phyloP scores from a whole-genome alignment of 2,329 filamentous ascomycete species.

The Phaeosphaeria sp. region DNA sequence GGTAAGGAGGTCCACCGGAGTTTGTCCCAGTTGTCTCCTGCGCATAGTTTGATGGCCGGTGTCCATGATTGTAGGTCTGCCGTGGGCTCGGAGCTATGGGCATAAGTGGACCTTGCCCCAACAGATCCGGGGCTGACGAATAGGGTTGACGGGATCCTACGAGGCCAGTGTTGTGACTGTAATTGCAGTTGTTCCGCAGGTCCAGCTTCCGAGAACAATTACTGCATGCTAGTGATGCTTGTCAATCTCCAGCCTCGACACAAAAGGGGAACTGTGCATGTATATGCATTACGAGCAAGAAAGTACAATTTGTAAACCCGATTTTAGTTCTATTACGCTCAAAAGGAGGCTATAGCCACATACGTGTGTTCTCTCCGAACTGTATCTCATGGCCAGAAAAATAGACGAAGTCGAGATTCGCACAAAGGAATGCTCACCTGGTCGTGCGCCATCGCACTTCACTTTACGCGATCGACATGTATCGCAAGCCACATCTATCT shows the following conservation, averaged over 20 bases:
- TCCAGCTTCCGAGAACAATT: not conserved
- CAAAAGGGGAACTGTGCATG: not conserved
- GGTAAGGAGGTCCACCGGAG: not conserved
- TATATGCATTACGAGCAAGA: not conserved
- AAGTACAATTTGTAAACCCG: not conserved
- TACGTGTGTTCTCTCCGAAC: too few relatives aligned
- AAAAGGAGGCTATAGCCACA: not conserved
- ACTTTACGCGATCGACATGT: not conserved
- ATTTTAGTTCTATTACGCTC: not conserved
- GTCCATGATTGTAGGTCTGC: not conserved
- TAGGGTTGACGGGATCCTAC: not conserved
- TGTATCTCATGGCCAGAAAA: too few relatives aligned
- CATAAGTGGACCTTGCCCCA: not conserved
- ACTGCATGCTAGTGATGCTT: not conserved
- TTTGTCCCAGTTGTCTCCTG: not conserved
- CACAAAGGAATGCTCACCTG: not conserved
- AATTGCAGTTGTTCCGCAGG: not conserved
- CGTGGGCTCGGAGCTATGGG: not conserved
- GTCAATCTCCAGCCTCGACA: not conserved
- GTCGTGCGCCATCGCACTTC: not conserved
- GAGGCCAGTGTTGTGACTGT: not conserved
- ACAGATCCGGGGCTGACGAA: not conserved
- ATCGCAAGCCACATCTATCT: not conserved
- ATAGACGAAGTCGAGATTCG: not conserved
- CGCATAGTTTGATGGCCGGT: not conserved